Evolutionary conservation across 495 filamentous ascomycete genomes (phyloP).

Genomic region (Trypethelium eluteriae): DNA sequence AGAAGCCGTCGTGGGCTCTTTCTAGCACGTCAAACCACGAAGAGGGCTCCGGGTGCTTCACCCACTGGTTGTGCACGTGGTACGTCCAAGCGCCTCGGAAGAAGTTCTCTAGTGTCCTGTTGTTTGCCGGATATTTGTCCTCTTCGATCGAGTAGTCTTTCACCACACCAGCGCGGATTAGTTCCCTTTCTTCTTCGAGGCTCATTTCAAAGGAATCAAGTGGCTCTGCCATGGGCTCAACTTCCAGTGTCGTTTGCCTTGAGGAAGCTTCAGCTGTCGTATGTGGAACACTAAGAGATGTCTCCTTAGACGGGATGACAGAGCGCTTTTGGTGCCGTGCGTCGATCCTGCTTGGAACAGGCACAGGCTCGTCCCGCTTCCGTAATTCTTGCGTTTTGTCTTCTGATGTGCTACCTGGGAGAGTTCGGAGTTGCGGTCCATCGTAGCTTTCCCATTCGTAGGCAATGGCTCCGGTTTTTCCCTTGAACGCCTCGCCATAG

Average conservation of each 20-base stretch:
- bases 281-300: neutral
- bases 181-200: conserved; percentile 30
- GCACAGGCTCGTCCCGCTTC: conserved; percentile 15
- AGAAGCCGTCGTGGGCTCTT: conserved; percentile 49
- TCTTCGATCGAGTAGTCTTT: conserved; percentile 38
- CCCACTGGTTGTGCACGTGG: conserved; percentile 54
- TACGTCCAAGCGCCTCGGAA: conserved; percentile 52
- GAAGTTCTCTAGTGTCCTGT: conserved; percentile 49
- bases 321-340: conserved; percentile 2
- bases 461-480: conserved; percentile 34
- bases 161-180: conserved; percentile 32
- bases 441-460: conserved; percentile 50
- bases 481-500: conserved; percentile 46
- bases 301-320: neutral
- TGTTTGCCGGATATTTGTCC: conserved; percentile 47
- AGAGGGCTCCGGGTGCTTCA: conserved; percentile 48
- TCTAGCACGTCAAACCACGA: conserved; percentile 50
- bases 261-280: neutral
- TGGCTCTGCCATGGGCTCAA: conserved; percentile 11
- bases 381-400: conserved; percentile 19
- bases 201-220: conserved; percentile 31
- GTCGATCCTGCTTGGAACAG: conserved; percentile 20
- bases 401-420: neutral
- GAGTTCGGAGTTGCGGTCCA: conserved; percentile 31
- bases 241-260: conserved; percentile 1